A percentile compares a stretch with the other conserved stretches of the same genome.
Conservation (phyloP, 1,284 basidiomycete genomes). For the Schizophyllum commune region DNA sequence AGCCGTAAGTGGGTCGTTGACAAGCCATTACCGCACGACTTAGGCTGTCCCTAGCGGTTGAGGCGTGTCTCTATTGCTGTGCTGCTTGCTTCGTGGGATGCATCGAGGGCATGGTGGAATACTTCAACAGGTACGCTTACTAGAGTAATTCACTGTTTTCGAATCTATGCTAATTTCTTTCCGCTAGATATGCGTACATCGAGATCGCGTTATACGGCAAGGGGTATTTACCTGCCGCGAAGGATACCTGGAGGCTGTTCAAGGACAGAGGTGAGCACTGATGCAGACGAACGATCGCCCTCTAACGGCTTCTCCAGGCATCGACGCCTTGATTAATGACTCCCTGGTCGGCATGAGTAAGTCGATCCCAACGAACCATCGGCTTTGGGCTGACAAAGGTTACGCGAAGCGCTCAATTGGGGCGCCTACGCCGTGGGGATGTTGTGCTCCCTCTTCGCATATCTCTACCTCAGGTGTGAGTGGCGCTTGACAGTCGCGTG, state of each 20-base stretch:
- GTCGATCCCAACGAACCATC: conserved; percentile 15
- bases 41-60: conserved; percentile 37
- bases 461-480: conserved; percentile 73
- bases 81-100: conserved; percentile 77
- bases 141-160: too few relatives aligned
- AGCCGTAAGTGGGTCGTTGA: not conserved
- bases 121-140: conserved; percentile 66
- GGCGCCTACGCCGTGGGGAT: conserved; percentile 77
- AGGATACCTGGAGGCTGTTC: conserved; percentile 86
- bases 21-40: conserved; percentile 11
- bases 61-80: conserved; percentile 69
- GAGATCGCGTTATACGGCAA: conserved; percentile 88
- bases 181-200: conserved; percentile 66
- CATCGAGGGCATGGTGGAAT: conserved; percentile 65
- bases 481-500: conserved; percentile 7
- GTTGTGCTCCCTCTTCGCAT: conserved; percentile 72
- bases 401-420: conserved; percentile 50
- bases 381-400: conserved; percentile 3
- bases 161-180: too few relatives aligned
- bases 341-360: conserved; percentile 75
- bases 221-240: conserved; percentile 78
- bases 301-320: conserved; percentile 29
- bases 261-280: conserved; percentile 58
- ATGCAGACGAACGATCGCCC: not conserved
- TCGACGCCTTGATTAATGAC: conserved; percentile 83